phyloP scores from a whole-genome alignment of 257 asterid species.

The Solanum sitiens region DNA sequence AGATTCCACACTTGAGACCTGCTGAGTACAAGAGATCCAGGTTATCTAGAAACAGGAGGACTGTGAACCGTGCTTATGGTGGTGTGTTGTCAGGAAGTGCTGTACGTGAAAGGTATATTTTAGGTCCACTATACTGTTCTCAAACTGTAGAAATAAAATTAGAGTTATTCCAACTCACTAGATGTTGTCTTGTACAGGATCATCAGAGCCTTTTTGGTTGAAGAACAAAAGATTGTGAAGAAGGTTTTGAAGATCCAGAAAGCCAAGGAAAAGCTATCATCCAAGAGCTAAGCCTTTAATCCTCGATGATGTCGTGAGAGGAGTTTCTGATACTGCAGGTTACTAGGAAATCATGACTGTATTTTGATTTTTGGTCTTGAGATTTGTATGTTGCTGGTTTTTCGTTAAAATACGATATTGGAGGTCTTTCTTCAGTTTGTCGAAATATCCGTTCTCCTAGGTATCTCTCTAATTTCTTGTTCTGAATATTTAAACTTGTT shows the following conservation, averaged over 20 bases:
- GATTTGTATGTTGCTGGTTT: constrained; percentile 1
- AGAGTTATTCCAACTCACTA: not conserved
- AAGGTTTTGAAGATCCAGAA: constrained; percentile 81
- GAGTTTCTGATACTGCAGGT: constrained; percentile 15
- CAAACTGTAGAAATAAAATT: not conserved
- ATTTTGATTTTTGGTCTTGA: not conserved
- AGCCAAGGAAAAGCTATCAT: constrained; percentile 55
- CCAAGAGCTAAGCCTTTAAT: constrained; percentile 40
- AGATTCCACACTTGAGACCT: constrained; percentile 87
- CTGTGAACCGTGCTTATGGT: constrained; percentile 73
- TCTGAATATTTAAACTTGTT: not conserved
- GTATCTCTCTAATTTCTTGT: not conserved
- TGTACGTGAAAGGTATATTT: constrained; percentile 57
- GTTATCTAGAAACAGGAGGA: constrained; percentile 56
- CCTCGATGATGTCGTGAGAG: not conserved
- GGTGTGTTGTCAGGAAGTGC: constrained; percentile 72
- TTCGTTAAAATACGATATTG: not conserved
- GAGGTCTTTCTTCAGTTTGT: not conserved
- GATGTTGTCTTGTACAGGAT: constrained; percentile 24
- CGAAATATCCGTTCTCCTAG: not conserved
- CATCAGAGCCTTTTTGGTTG: constrained; percentile 70
- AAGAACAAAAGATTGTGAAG: constrained; percentile 74
- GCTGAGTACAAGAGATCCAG: constrained; percentile 73
- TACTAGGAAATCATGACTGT: constrained; percentile 9
- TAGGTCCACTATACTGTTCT: not conserved